A percentile compares a stretch with the other conserved stretches of the same genome.
Evolutionary conservation across 1,284 basidiomycete genomes (phyloP).

Genomic region (Apiotrichum akiyoshidainum): DNA sequence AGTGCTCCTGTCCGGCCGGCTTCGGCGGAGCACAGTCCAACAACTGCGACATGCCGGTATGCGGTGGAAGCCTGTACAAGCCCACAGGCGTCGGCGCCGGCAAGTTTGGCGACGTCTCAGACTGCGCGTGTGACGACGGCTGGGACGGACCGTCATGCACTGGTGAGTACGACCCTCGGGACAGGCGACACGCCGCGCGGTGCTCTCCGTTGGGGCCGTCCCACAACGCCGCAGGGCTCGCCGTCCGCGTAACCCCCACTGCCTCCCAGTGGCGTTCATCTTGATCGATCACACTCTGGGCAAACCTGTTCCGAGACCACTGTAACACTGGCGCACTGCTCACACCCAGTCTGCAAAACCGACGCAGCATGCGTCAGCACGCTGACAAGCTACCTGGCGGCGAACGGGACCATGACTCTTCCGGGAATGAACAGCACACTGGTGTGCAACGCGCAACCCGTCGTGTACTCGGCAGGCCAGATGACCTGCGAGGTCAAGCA

Average conservation of each 20-base stretch:
- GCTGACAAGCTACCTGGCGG: not conserved
- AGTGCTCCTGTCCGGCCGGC: constrained; percentile 70
- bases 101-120: constrained; percentile 56
- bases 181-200: not conserved
- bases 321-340: not conserved
- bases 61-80: constrained; percentile 70
- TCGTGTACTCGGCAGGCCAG: constrained; percentile 34
- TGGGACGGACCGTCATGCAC: constrained; percentile 78
- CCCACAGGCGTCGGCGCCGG: constrained; percentile 45
- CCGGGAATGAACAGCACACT: constrained; percentile 10
- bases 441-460: constrained; percentile 31
- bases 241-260: no score
- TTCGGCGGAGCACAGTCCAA: constrained; percentile 30
- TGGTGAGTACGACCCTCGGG: constrained; percentile 42
- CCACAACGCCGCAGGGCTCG: no score
- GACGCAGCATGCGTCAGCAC: constrained; percentile 11
- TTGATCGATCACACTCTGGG: no score
- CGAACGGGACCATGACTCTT: not conserved
- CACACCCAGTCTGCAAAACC: constrained; percentile 31
- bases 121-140: constrained; percentile 65
- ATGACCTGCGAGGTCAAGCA: constrained; percentile 57
- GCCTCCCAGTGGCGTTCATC: no score
- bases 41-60: constrained; percentile 55
- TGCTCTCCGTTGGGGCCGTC: no score
- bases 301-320: no score